Conservation (phyloP, 257 asterid genomes). For the Vinca minor region DNA sequence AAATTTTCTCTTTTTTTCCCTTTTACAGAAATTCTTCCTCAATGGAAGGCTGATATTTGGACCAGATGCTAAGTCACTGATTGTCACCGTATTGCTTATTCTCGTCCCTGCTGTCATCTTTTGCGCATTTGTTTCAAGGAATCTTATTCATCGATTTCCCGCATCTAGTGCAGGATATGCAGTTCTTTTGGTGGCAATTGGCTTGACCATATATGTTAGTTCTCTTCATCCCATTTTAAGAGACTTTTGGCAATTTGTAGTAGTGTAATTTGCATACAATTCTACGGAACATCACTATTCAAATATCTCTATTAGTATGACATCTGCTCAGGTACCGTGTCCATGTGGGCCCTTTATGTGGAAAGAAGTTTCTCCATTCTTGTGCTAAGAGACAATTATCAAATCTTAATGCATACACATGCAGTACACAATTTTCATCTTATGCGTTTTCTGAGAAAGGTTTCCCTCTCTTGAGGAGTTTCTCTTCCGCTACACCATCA, state of each 20-base stretch:
- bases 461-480: neutral
- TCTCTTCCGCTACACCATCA: neutral
- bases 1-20: neutral
- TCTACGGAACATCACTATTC: too few species aligned
- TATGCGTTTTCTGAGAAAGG: neutral
- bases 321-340: too few species aligned
- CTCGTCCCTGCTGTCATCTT: slow-evolving; percentile 50
- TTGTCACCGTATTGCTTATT: slow-evolving; percentile 47
- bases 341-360: too few species aligned
- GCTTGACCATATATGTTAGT: slow-evolving; percentile 48
- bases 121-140: slow-evolving; percentile 45
- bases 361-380: too few species aligned
- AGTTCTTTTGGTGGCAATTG: slow-evolving; percentile 30
- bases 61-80: slow-evolving; percentile 62
- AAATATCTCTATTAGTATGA: too few species aligned
- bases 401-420: neutral
- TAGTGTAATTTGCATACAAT: neutral
- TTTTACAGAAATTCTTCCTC: slow-evolving; percentile 53
- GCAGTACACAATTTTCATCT: neutral
- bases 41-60: slow-evolving; percentile 71
- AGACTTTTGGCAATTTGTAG: neutral
- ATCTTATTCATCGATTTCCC: slow-evolving; percentile 32
- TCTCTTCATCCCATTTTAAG: slow-evolving; percentile 12
- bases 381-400: neutral
- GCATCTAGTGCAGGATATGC: slow-evolving; percentile 31